Conservation (phyloP, 805 yeast species). For the Candida methanosorbosa region DNA sequence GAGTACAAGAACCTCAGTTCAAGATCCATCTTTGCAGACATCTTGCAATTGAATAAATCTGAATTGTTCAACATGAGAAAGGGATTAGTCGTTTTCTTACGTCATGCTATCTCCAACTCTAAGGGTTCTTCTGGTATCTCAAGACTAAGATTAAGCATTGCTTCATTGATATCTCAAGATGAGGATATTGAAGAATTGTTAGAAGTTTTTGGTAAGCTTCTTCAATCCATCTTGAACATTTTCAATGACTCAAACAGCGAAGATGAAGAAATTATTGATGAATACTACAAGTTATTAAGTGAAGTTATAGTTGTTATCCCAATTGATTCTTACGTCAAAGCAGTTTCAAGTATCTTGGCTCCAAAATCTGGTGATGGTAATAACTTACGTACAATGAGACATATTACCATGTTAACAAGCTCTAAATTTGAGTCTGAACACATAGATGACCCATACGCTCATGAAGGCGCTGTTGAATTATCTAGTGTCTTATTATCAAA, state of each 20-base stretch:
- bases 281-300: constrained; percentile 48
- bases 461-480: constrained; percentile 41
- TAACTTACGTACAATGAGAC: constrained; percentile 44
- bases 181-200: constrained; percentile 14
- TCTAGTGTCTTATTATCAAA: constrained; percentile 41
- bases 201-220: constrained; percentile 18
- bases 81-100: constrained; percentile 48
- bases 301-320: constrained; percentile 67
- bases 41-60: constrained; percentile 38
- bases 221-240: constrained; percentile 25
- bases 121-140: constrained; percentile 31
- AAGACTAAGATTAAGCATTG: constrained; percentile 32
- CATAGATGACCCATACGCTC: constrained; percentile 37
- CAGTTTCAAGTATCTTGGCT: constrained; percentile 38
- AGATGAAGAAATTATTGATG: constrained; percentile 27
- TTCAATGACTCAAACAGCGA: constrained; percentile 28
- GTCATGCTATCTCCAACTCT: constrained; percentile 36
- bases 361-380: constrained; percentile 22
- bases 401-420: constrained; percentile 53
- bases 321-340: constrained; percentile 56
- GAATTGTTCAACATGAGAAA: constrained; percentile 43
- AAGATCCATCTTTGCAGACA: constrained; percentile 53
- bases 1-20: constrained; percentile 31
- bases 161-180: constrained; percentile 23
- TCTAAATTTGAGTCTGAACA: constrained; percentile 65